Percentiles rank a stretch among this genome's conserved stretches.
phyloP scores from a whole-genome alignment of 176 grass and related monocot genomes.

The Raddia guianensis region DNA sequence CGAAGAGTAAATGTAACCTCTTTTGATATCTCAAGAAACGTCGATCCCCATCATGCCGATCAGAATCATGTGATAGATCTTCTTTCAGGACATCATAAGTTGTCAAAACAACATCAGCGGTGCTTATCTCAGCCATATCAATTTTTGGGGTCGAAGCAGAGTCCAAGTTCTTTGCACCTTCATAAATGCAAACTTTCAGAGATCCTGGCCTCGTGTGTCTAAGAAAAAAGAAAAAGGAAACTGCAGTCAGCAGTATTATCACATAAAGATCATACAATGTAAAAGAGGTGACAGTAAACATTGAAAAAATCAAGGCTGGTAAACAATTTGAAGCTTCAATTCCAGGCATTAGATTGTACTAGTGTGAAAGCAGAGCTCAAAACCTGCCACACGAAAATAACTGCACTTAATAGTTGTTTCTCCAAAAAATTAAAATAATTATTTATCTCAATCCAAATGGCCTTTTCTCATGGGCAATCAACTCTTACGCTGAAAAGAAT shows the following conservation, averaged over 20 bases:
- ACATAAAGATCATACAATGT: constrained; percentile 2
- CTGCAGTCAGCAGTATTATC: constrained; percentile 40
- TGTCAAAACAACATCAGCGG: constrained; percentile 88
- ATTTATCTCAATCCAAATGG: constrained; percentile 19
- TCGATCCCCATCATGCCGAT: constrained; percentile 83
- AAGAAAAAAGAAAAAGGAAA: constrained; percentile 48
- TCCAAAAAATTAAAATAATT: neutral
- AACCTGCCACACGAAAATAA: neutral
- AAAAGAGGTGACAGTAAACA: constrained; percentile 18
- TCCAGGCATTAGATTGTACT: constrained; percentile 10
- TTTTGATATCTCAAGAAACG: constrained; percentile 91
- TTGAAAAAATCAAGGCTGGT: constrained; percentile 14
- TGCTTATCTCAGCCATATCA: constrained; percentile 66
- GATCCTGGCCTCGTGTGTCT: constrained; percentile 89
- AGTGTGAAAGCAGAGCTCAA: neutral
- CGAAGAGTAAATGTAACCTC: constrained; percentile 51
- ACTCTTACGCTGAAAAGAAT: constrained; percentile 22
- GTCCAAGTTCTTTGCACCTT: constrained; percentile 85
- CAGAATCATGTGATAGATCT: constrained; percentile 97
- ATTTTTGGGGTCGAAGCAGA: constrained; percentile 42
- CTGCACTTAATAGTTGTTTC: constrained; percentile 4
- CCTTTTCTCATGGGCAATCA: neutral
- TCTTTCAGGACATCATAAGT: constrained; percentile 98
- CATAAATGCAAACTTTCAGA: constrained; percentile 87
- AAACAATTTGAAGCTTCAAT: constrained; percentile 38